phyloP scores from a whole-genome alignment of 2,329 filamentous ascomycete species.

The Sporothrix mexicana region DNA sequence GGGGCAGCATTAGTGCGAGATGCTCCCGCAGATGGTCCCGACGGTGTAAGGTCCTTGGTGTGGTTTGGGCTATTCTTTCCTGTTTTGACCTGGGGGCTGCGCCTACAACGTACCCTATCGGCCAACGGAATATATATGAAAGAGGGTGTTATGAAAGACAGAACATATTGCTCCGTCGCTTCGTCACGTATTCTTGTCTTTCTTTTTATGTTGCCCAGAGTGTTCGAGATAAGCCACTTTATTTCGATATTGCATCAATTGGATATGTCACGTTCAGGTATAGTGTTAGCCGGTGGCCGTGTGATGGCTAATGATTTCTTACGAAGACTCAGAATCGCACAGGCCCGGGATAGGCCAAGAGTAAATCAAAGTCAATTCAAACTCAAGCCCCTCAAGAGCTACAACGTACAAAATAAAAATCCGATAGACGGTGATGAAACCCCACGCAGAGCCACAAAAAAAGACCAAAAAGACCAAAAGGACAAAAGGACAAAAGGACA shows the following conservation, averaged over 20 bases:
- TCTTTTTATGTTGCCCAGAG: not conserved
- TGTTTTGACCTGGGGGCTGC: not conserved
- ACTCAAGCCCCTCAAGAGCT: not conserved
- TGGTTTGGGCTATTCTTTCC: not conserved
- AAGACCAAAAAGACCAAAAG: not conserved
- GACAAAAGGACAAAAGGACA: not conserved
- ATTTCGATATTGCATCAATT: conserved; percentile 13
- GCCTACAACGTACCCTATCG: not conserved
- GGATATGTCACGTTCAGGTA: not conserved
- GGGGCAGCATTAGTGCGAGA: not conserved
- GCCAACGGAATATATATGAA: not conserved
- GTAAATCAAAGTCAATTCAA: not conserved
- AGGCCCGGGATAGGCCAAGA: not conserved
- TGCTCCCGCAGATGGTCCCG: not conserved
- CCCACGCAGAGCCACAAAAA: not conserved
- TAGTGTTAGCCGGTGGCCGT: not conserved
- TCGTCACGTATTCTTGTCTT: not conserved
- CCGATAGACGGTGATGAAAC: not conserved
- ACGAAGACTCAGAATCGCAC: not conserved
- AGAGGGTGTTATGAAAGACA: too few species aligned
- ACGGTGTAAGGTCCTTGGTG: not conserved
- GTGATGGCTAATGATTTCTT: not conserved
- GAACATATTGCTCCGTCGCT: not conserved
- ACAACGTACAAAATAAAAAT: too few species aligned
- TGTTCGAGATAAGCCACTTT: conserved; percentile 20